Conservation (phyloP, 176 grass and related monocot species). For the Ampelocalamus luodianensis region DNA sequence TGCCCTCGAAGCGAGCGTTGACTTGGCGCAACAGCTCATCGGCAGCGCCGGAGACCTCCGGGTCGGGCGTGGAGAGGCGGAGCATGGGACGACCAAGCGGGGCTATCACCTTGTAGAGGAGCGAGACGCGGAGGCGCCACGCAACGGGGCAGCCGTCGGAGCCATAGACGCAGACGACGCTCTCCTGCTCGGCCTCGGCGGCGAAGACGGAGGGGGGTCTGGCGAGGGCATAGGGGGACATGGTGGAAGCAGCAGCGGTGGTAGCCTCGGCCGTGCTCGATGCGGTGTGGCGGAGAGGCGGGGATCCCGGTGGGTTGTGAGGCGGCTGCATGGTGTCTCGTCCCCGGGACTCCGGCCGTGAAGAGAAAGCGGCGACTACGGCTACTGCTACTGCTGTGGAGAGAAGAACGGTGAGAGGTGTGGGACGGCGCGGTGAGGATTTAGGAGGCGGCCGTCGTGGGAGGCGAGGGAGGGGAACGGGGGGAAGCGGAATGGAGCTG, state of each 20-base stretch:
- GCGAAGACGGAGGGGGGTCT: constrained; percentile 50
- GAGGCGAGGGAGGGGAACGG: too few relatives aligned
- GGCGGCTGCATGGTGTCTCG: too few relatives aligned
- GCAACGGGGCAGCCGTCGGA: constrained; percentile 73
- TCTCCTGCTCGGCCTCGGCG: constrained; percentile 21
- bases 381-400: too few relatives aligned
- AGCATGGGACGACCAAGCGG: constrained; percentile 77
- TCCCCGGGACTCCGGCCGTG: too few relatives aligned
- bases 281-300: background rate
- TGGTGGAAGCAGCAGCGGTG: background rate
- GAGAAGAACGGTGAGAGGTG: too few relatives aligned
- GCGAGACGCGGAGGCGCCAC: constrained; percentile 73
- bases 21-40: constrained; percentile 68
- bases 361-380: too few relatives aligned
- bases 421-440: too few relatives aligned
- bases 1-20: constrained; percentile 62
- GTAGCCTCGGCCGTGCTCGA: background rate
- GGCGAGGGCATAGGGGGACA: constrained; percentile 49
- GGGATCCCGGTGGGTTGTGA: constrained; percentile 31
- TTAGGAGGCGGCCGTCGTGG: too few relatives aligned
- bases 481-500: too few relatives aligned
- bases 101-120: constrained; percentile 88
- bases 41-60: constrained; percentile 66
- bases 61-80: constrained; percentile 62
- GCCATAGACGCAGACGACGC: constrained; percentile 75